Conservation (phyloP, 2,329 filamentous ascomycete species). For the Alternaria solani region DNA sequence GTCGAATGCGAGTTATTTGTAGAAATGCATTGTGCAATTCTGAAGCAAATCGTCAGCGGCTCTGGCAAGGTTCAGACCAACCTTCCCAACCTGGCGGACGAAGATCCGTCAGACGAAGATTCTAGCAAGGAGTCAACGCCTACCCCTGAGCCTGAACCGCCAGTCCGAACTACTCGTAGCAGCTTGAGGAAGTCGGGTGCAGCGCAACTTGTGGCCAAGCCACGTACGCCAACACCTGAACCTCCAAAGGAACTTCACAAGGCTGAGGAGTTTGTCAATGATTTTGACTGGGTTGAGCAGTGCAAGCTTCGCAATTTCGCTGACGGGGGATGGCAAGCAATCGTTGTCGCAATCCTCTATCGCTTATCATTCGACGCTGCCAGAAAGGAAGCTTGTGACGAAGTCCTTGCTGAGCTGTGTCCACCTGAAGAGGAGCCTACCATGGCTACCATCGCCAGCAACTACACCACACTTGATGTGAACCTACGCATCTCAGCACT, state of each 20-base stretch:
- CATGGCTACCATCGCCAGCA: slow-evolving; percentile 73
- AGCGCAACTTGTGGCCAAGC: slow-evolving; percentile 56
- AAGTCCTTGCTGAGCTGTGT: slow-evolving; percentile 80
- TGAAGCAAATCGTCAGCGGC: slow-evolving; percentile 83
- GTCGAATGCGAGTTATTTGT: slow-evolving; percentile 83
- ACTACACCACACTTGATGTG: slow-evolving; percentile 80
- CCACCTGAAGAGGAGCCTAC: slow-evolving; percentile 79
- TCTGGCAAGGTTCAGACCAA: slow-evolving; percentile 82
- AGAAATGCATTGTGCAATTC: slow-evolving; percentile 88
- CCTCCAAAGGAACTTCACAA: slow-evolving; percentile 60
- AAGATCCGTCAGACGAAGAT: slow-evolving; percentile 58
- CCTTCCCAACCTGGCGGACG: slow-evolving; percentile 72
- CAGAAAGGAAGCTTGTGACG: slow-evolving; percentile 75
- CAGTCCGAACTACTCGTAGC: slow-evolving; percentile 81
- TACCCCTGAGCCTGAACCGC: slow-evolving; percentile 71
- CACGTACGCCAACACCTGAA: slow-evolving; percentile 51
- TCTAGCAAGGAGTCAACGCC: slow-evolving; percentile 62
- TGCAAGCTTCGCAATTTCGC: slow-evolving; percentile 84
- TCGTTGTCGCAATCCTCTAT: slow-evolving; percentile 85
- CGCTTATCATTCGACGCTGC: slow-evolving; percentile 81
- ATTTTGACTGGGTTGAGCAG: slow-evolving; percentile 85
- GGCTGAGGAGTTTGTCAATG: slow-evolving; percentile 76
- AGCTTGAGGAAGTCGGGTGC: slow-evolving; percentile 85
- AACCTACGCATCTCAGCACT: slow-evolving; percentile 82
- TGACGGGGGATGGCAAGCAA: slow-evolving; percentile 89